Conservation (phyloP, 192 early-diverging fungal genomes). For the Coemansia sp. region DNA sequence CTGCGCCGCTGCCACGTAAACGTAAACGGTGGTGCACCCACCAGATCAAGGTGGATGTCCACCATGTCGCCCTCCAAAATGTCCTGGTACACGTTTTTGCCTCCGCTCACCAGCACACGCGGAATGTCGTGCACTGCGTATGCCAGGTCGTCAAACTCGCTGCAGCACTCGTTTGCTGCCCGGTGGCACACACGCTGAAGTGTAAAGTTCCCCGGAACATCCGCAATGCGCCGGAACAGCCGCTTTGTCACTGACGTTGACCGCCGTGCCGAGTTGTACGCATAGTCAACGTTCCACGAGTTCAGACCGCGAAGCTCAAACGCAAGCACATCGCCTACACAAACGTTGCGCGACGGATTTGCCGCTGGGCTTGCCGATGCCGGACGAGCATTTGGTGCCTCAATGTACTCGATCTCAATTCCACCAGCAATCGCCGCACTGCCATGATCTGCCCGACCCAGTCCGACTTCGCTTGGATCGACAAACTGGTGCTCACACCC, state of each 20-base stretch:
- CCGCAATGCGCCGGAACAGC: slow-evolving; percentile 62
- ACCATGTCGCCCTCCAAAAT: slow-evolving; percentile 62
- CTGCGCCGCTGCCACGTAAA: slow-evolving; percentile 63
- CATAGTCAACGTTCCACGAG: slow-evolving; percentile 64
- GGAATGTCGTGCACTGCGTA: slow-evolving; percentile 60
- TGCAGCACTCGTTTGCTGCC: slow-evolving; percentile 61
- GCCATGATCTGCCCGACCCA: slow-evolving; percentile 21
- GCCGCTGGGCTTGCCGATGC: slow-evolving; percentile 35
- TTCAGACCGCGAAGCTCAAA: slow-evolving; percentile 67
- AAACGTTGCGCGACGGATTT: slow-evolving; percentile 48
- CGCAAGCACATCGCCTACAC: slow-evolving; percentile 66
- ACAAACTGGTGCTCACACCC: slow-evolving; percentile 51
- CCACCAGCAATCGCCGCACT: slow-evolving; percentile 34
- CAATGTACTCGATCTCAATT: slow-evolving; percentile 54
- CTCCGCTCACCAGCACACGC: slow-evolving; percentile 63
- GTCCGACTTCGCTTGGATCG: slow-evolving; percentile 18
- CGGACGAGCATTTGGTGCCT: slow-evolving; percentile 47
- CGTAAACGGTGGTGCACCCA: slow-evolving; percentile 65
- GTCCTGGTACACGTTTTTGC: slow-evolving; percentile 65
- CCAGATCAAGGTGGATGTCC: slow-evolving; percentile 60
- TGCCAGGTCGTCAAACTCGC: slow-evolving; percentile 49
- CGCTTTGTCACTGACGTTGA: slow-evolving; percentile 46
- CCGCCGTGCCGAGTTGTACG: slow-evolving; percentile 36
- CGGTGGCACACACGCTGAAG: slow-evolving; percentile 63
- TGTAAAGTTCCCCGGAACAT: slow-evolving; percentile 58